Base-by-base conservation (phyloP, 2,329 filamentous ascomycete species). In the Coniochaeta sp. region DNA sequence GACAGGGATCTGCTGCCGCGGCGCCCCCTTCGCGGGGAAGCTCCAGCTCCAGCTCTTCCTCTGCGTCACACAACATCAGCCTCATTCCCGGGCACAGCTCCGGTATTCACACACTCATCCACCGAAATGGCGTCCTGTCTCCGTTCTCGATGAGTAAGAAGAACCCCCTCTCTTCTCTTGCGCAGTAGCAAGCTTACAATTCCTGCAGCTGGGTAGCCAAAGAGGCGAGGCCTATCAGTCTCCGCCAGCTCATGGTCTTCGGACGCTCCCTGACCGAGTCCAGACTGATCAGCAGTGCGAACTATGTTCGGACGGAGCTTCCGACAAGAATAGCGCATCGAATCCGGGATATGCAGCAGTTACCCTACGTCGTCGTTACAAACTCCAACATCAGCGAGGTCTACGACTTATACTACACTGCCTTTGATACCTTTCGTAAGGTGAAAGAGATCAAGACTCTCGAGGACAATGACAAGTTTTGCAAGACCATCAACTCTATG, bases 171-270 rank as follows among this genome's bases (percentile, higher is more conserved):
- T n/a, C 54, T 6, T 36, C 8, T 38, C 16, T 31, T 55, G 14
- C 28, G 17, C 34, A 26, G 54, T 22, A 57, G 62, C 47, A 59
- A 61, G 60, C 61, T 65, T 58, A 64, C 66, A 64, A 67, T 52
- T 60, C 59, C 64, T 60, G 38, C 55, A 96, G 92, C 80, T 98
- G 93, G 92, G 93, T 97, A 58, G 88, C 90, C 64, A 90, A 89
- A 69, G 91, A 96, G 72, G 93, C 93, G 57, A 85, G 92, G 58
- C 95, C 95, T n/a, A 97, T 99, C 71, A 96, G 91, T 76, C 79
- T 99, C 68, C 89, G 95, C 61, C 95, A 98, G 76, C 84, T 99
- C 69, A 98, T 96, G 77, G 96, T 98, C 69, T 99, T 98, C 75
- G 95, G 95, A 33, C 89, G 95, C 56, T 96, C 93, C 24, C 78